Conservation (phyloP, 345 rosid genomes). For the Populus deltoides region DNA sequence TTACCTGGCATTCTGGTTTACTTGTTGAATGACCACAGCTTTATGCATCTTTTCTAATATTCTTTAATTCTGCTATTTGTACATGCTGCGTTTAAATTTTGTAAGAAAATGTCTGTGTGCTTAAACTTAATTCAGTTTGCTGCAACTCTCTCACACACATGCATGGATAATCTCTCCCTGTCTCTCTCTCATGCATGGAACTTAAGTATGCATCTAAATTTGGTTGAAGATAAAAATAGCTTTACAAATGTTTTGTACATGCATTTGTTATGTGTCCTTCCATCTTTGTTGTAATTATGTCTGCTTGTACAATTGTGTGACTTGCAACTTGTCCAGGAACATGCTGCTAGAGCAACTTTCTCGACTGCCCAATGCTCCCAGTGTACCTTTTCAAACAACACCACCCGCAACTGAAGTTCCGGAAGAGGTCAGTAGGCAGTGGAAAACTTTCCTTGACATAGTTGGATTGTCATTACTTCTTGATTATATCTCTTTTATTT, state of each 20-base stretch:
- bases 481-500: not conserved
- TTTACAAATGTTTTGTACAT: not conserved
- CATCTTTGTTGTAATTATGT: not conserved
- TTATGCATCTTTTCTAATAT: not conserved
- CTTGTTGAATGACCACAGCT: not conserved
- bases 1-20: not conserved
- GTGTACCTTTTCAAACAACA: conserved; percentile 60
- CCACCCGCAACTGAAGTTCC: conserved; percentile 50
- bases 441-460: not conserved
- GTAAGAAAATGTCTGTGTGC: not conserved
- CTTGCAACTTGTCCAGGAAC: conserved; percentile 31
- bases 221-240: not conserved
- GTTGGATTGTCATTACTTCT: not conserved
- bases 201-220: not conserved
- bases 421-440: conserved; percentile 50
- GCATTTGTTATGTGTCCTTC: not conserved
- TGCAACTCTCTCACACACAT: not conserved
- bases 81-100: not conserved
- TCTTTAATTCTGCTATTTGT: not conserved
- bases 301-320: conserved; percentile 3
- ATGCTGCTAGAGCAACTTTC: conserved; percentile 53
- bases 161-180: not conserved
- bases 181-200: not conserved
- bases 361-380: conserved; percentile 56
- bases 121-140: not conserved